Evolutionary conservation across 225 moss, liverwort and hornwort genomes (phyloP), one percentile per base, ranked within the genome.

Genomic region (Polytrichum commune): DNA sequence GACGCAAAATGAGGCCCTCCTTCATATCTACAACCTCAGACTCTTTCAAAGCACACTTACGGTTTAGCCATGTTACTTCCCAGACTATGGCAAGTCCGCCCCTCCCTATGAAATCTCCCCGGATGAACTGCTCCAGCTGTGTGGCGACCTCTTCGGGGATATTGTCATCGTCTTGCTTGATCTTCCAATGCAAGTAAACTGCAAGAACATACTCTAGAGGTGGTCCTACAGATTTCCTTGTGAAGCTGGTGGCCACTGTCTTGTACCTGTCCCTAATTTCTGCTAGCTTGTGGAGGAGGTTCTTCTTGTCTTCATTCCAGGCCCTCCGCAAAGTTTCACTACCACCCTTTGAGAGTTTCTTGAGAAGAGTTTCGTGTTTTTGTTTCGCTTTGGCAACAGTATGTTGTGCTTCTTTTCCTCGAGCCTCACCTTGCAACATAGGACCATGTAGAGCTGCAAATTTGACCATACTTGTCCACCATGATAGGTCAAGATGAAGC

Each of bases 401-500:
- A 57, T 57, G 33, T 7, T 64, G 19, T 7, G 19, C 29, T 13
- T 67, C 66, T 64, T 64, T 64, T 22, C 55, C 65, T 62, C 54
- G 55, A 29, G 18, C 32, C 27, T 58, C 73, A 46, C 20, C 56
- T 23, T 32, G 26, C 19, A 54, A 56, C 19, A 25, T 25, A 8
- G 28, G 18, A 28, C 6, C 26, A 27, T 24, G 27, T 25, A 7
- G 7, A 27, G 58, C 27, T 35, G 32, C 65, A 66, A 74, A 27
- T 53, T 60, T 38, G 20, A 38, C 26, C 6, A 60, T 66, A 18
- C 58, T 33, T 38, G 74, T 74, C 57, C 66, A 74, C 66, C 66
- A 74, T 60, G 66, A 33, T 64, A 70, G 56, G 27, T 76, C 70
- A 27, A 76, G 69, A 46, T 57, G 69, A 18, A 65, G 64, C 24